Conservation (phyloP, 306 rosid species). For the Glycine tomentella region DNA sequence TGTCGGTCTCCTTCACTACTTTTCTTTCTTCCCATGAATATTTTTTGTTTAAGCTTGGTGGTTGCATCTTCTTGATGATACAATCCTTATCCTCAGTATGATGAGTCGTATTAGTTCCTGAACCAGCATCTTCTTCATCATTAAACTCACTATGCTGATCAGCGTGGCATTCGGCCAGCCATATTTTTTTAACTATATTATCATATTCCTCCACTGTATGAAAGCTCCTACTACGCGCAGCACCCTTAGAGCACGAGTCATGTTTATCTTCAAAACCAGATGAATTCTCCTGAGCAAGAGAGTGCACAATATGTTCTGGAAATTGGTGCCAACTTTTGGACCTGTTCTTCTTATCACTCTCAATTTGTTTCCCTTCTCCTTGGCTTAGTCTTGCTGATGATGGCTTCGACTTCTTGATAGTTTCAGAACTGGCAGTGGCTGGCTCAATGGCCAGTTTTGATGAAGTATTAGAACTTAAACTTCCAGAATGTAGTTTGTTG, state of each 20-base stretch:
- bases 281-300: constrained; percentile 45
- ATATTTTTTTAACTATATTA: constrained; percentile 42
- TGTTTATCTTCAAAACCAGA: constrained; percentile 43
- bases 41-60: constrained; percentile 17
- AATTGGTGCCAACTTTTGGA: constrained; percentile 55
- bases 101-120: constrained; percentile 32
- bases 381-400: constrained; percentile 12
- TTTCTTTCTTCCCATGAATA: constrained; percentile 32
- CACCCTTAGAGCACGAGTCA: constrained; percentile 41
- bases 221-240: constrained; percentile 48
- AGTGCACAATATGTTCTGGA: constrained; percentile 38
- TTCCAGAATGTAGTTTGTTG: constrained; percentile 51
- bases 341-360: constrained; percentile 37
- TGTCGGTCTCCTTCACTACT: constrained; percentile 35
- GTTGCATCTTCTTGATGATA: constrained; percentile 34
- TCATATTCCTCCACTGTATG: constrained; percentile 67
- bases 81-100: constrained; percentile 40
- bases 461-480: constrained; percentile 39
- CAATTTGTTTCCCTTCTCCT: constrained; percentile 45
- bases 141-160: constrained; percentile 37
- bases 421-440: constrained; percentile 40
- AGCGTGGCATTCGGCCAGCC: constrained; percentile 21
- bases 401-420: constrained; percentile 41
- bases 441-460: constrained; percentile 39
- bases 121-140: constrained; percentile 35